Percentiles rank a stretch among this genome's conserved stretches.
These are phyloP conservation scores for Coriolopsis trogii DNA, from an alignment of 1,284 basidiomycete genomes.

Conservation along the genomic window DNA sequence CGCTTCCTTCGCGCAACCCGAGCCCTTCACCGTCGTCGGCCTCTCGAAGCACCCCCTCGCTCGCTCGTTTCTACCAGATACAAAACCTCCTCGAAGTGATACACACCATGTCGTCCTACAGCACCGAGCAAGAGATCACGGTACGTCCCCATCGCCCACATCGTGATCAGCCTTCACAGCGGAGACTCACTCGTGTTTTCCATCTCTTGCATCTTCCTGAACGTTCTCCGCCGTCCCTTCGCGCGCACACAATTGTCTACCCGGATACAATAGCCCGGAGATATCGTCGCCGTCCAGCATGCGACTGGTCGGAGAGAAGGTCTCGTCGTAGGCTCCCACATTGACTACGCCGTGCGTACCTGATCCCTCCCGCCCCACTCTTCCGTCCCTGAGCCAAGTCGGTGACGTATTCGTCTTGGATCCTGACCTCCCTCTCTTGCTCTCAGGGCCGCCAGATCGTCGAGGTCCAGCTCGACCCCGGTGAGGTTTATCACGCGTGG, in stretches of 20 bases:
- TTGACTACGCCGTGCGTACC: constrained; percentile 64
- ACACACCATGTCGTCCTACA: constrained; percentile 26
- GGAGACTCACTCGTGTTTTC: too few species aligned
- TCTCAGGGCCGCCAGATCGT: constrained; percentile 74
- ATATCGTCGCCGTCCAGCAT: constrained; percentile 76
- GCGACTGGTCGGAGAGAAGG: constrained; percentile 68
- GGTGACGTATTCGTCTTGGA: neutral
- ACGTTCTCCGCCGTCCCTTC: neutral
- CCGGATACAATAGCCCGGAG: constrained; percentile 57
- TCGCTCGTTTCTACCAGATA: constrained; percentile 11
- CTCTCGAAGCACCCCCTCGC: constrained; percentile 5
- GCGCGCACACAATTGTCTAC: neutral
- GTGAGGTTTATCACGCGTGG: constrained; percentile 70
- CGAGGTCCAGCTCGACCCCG: constrained; percentile 74
- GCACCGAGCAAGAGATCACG: constrained; percentile 27
- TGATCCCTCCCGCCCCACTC: neutral
- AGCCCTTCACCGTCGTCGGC: constrained; percentile 8
- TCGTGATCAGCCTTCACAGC: neutral
- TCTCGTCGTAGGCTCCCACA: constrained; percentile 72
- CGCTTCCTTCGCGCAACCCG: constrained; percentile 15
- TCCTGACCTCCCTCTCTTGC: neutral
- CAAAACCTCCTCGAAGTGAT: neutral
- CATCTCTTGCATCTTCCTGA: neutral
- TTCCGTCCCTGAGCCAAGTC: neutral
- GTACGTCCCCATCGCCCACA: constrained; percentile 15